Evolutionary conservation across 306 rosid genomes (phyloP).

Genomic region (Cicer chorassanicum): DNA sequence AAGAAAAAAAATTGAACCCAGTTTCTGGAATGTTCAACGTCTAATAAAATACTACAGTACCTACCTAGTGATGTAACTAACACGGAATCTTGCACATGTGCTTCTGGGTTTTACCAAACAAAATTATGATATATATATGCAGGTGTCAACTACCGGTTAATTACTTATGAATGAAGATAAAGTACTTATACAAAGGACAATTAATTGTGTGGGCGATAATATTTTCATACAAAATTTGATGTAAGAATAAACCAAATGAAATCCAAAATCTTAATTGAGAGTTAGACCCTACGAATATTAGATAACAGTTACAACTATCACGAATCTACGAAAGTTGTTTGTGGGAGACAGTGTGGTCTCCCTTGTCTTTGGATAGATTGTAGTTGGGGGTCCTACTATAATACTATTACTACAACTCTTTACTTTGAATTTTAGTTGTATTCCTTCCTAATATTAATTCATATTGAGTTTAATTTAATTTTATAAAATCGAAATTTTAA

Average conservation of each 20-base stretch:
- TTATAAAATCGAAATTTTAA: too few relatives aligned
- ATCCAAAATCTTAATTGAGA: background rate
- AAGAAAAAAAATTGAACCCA: background rate
- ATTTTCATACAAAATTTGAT: background rate
- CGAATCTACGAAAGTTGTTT: background rate
- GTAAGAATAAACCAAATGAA: background rate
- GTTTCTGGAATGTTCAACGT: background rate
- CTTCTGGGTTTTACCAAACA: background rate
- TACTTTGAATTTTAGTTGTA: too few relatives aligned
- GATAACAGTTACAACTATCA: background rate
- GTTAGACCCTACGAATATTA: background rate
- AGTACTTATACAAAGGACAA: background rate
- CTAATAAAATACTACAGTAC: background rate
- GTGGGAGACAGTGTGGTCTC: constrained; percentile 16
- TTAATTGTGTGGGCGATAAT: background rate
- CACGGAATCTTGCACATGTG: constrained; percentile 9
- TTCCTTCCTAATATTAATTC: too few relatives aligned
- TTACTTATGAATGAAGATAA: background rate
- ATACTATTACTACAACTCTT: too few relatives aligned
- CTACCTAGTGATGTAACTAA: background rate
- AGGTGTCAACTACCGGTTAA: background rate
- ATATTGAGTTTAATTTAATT: too few relatives aligned
- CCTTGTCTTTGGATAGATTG: background rate
- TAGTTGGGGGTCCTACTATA: background rate
- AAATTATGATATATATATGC: background rate